Base-by-base conservation (phyloP, 2,329 filamentous ascomycete species). In the Claviceps pusilla region DNA sequence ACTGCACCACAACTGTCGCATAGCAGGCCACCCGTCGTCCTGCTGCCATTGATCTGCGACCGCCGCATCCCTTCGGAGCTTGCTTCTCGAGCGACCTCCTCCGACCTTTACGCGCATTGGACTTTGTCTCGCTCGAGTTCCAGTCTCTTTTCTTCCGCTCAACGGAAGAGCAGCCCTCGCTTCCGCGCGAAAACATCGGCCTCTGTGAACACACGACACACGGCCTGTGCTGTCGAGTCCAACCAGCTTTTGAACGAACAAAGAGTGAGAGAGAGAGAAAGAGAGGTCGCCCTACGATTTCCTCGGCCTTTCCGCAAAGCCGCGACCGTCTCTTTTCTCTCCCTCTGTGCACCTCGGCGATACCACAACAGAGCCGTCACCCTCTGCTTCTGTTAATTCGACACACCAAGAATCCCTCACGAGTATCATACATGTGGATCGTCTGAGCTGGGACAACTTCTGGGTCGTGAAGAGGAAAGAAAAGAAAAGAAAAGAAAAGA, bases 1-100 rank as follows among this genome's bases (percentile, higher is more conserved):
- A 31, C 50, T 39, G 42, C 49, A 48, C 41, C 43, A 48, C 39
- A 24, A 37, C 19, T 31, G 47, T 55, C 50, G 43, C 49, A 55
- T 49, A 55, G 53, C 49, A 33, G 49, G 24, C 24, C 24, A 2
- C 24, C 43, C 28, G 43, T 33, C 48, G 33, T 35, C 33, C 9
- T 10, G 3, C 3, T 12, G 35, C 4, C 42, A 19, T 19, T 46
- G 33, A 16, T 10, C 39, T 54, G 16, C 31, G 31, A 47, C 12
- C 42, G 42, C 35, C 35, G 35, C 31, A 6, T 33, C 16, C 33
- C 10, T 24, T 12, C 31, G n/a, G 28, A 12, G 2, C 14, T 35
- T 16, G 29, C n/a, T 28, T 33, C 11, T 45, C n/a, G 50, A 16
- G 50, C 50, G n/a, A 51, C 50, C 33, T 41, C 24, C 45, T 37